phyloP scores from a whole-genome alignment of 352 stramenopile species.

The Pythium biforme region DNA sequence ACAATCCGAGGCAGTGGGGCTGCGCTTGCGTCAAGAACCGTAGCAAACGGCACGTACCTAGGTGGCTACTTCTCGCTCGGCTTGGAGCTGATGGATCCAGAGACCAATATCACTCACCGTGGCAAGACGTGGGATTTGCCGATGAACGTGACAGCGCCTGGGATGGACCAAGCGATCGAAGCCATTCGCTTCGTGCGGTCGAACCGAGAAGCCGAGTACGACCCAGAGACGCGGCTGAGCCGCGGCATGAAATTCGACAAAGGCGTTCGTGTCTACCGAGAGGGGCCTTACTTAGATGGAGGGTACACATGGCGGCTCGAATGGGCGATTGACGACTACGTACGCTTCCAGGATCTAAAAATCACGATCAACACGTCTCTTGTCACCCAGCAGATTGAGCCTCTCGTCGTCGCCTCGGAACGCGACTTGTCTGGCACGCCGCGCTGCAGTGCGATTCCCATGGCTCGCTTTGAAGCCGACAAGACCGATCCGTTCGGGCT shows the following conservation, averaged over 20 bases:
- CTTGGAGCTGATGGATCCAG: slow-evolving; percentile 49
- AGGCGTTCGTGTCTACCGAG: slow-evolving; percentile 64
- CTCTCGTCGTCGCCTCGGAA: slow-evolving; percentile 51
- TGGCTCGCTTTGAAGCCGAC: slow-evolving; percentile 45
- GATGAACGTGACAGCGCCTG: slow-evolving; percentile 65
- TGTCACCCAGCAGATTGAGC: slow-evolving; percentile 65
- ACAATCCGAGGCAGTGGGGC: slow-evolving; percentile 35
- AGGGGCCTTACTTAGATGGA: slow-evolving; percentile 66
- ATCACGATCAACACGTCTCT: slow-evolving; percentile 57
- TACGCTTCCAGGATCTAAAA: slow-evolving; percentile 64
- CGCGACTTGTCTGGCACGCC: slow-evolving; percentile 40
- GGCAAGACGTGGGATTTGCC: slow-evolving; percentile 66
- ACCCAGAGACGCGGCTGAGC: slow-evolving; percentile 47
- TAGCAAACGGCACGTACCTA: slow-evolving; percentile 77
- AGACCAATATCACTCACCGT: slow-evolving; percentile 34
- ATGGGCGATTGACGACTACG: slow-evolving; percentile 73
- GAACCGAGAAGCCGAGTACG: slow-evolving; percentile 62
- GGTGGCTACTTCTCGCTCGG: slow-evolving; percentile 54
- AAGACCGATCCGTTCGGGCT: slow-evolving; percentile 46
- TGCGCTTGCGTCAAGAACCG: slow-evolving; percentile 32
- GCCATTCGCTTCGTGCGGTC: slow-evolving; percentile 64
- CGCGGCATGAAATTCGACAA: slow-evolving; percentile 68
- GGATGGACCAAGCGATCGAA: slow-evolving; percentile 76
- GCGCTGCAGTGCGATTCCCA: slow-evolving; percentile 51
- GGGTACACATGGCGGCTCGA: slow-evolving; percentile 71